Base-by-base conservation (phyloP, 371 early-diverging fungal species). In the Mortierella sp. region DNA sequence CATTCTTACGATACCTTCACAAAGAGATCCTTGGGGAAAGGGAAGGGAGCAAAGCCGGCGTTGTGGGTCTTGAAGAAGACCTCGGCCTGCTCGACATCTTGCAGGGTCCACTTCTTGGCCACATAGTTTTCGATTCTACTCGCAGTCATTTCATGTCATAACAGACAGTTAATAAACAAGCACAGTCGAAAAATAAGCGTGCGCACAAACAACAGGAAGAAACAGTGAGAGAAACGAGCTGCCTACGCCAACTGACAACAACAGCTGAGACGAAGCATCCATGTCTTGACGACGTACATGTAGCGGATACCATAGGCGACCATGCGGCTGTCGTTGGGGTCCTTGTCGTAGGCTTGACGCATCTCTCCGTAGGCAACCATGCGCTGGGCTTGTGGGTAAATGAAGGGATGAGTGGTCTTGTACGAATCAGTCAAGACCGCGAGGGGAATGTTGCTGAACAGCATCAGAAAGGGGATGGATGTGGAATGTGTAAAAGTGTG, bases 311-410 rank as follows among this genome's bases (percentile, higher is more conserved):
- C 97, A 86, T 94, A 96, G 72, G 94, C 93, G 71, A 96, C 91
- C 37, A 96, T 90, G 69, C 97, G 94, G 40, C 85, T 81, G 86
- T 96, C 97, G 24, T 83, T 73, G 0, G 80, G 50, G 82, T 95
- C 95, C 53, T 91, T 89, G 71, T 95, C 88, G 82, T 86, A 95
- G 13, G 90, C 80, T 21, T 86, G 74, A 10, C 97, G 94, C 86
- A 95, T 96, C 83, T 96, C 96, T 37, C 92, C 94, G 75, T 96
- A 96, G 40, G 97, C 97, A 16, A 93, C 91, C 93, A 93, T 93
- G 89, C 91, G 76, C 51, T 88, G 73, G 0, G 96, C 93, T 21
- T 91, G 89, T 2, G 93, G 97, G 82, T 95, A 96, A 61, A 95
- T 86, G 76, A 88, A 89, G 16, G 89, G 88, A 81, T 96, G 97